A percentile compares a stretch with the other conserved stretches of the same genome.
These are phyloP conservation scores for Spathaspora girioi DNA, from an alignment of 805 yeast genomes.

Conservation along the genomic window DNA sequence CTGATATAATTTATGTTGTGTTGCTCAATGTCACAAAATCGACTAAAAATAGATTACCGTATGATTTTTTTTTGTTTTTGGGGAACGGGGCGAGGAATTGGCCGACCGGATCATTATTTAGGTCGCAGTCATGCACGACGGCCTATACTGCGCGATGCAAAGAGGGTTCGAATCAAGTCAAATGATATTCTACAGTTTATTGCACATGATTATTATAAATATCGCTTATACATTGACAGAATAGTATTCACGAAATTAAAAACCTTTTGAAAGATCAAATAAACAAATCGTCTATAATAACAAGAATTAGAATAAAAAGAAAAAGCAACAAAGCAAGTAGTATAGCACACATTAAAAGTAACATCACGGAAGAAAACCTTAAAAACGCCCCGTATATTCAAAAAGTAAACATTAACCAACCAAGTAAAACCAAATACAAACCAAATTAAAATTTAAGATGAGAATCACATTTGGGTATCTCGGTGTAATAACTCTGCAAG, in stretches of 20 bases:
- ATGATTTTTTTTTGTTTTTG: neutral
- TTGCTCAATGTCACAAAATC: neutral
- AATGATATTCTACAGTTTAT: too few relatives aligned
- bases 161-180: too few relatives aligned
- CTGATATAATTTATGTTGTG: neutral
- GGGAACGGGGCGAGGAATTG: neutral
- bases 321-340: neutral
- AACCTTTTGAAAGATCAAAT: neutral
- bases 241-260: neutral
- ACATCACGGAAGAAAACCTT: neutral
- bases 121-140: neutral
- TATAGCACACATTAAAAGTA: neutral
- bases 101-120: too few relatives aligned
- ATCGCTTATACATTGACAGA: neutral
- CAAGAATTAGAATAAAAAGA: neutral
- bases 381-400: neutral
- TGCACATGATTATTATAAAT: neutral
- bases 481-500: constrained; percentile 61
- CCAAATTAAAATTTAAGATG: constrained; percentile 5
- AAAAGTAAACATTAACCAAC: neutral
- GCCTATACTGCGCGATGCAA: neutral
- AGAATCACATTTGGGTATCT: constrained; percentile 38
- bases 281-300: neutral
- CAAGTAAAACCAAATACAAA: neutral
- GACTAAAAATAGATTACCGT: neutral